phyloP scores from a whole-genome alignment of 768 basidiomycete genomes.

The Boletus rubescentipes region DNA sequence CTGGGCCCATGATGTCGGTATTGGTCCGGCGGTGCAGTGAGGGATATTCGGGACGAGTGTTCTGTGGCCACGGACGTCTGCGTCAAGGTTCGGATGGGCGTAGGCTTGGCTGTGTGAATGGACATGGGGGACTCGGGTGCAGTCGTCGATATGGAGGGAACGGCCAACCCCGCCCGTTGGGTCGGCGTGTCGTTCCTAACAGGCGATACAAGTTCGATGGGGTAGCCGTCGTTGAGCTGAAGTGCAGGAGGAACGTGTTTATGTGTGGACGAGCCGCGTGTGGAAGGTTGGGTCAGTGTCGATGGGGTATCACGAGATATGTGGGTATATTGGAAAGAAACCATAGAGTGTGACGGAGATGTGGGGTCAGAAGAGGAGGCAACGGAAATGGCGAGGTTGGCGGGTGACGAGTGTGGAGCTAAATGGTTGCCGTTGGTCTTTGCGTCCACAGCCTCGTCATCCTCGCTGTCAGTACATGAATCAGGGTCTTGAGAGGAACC shows the following conservation, averaged over 20 bases:
- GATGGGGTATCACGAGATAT: slow-evolving; percentile 24
- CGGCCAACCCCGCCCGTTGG: slow-evolving; percentile 41
- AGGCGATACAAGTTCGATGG: slow-evolving; percentile 19
- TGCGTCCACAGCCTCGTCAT: slow-evolving; percentile 26
- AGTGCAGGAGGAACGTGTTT: slow-evolving; percentile 30
- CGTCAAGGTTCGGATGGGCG: slow-evolving; percentile 11
- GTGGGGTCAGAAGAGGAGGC: not conserved
- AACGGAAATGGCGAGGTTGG: slow-evolving; percentile 20
- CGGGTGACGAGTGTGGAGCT: slow-evolving; percentile 23
- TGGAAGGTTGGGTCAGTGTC: slow-evolving; percentile 9
- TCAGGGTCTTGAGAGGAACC: slow-evolving; percentile 24
- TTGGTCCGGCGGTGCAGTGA: slow-evolving; percentile 31
- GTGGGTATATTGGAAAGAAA: slow-evolving; percentile 39
- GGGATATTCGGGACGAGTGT: slow-evolving; percentile 25
- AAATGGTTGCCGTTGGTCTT: slow-evolving; percentile 19
- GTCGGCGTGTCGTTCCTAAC: slow-evolving; percentile 18
- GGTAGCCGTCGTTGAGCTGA: slow-evolving; percentile 25
- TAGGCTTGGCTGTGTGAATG: slow-evolving; percentile 20
- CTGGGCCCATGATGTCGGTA: slow-evolving; percentile 20
- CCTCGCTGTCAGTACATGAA: slow-evolving; percentile 35
- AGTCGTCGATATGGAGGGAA: slow-evolving; percentile 57
- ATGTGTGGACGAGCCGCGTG: slow-evolving; percentile 8
- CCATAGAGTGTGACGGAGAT: slow-evolving; percentile 33
- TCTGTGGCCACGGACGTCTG: slow-evolving; percentile 10
- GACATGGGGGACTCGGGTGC: slow-evolving; percentile 40